A percentile compares a stretch with the other conserved stretches of the same genome.
Conservation (phyloP, 2,329 filamentous ascomycete species). For the Neonectria ditissima region DNA sequence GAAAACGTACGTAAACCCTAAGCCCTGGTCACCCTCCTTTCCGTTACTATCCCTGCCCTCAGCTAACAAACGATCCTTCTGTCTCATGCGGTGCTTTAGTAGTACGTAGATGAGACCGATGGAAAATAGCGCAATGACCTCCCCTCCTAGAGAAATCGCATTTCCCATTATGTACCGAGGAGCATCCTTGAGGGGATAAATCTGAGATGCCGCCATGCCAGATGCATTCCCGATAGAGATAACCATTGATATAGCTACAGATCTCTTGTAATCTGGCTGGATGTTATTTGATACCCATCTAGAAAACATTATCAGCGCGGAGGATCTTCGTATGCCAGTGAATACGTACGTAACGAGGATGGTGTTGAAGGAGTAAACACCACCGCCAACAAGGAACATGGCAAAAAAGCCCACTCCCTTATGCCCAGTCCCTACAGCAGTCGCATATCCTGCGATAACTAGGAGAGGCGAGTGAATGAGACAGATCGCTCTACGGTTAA, state of each 20-base stretch:
- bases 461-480: constrained; percentile 34
- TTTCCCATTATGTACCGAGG: constrained; percentile 48
- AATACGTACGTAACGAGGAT: neutral
- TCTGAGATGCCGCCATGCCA: constrained; percentile 60
- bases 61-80: neutral
- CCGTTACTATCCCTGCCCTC: neutral
- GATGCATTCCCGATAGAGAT: constrained; percentile 61
- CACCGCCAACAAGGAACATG: constrained; percentile 40
- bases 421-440: constrained; percentile 42
- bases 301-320: neutral
- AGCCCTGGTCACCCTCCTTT: neutral
- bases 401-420: constrained; percentile 42
- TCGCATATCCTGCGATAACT: constrained; percentile 47
- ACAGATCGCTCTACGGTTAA: constrained; percentile 39
- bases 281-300: constrained; percentile 62
- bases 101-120: constrained; percentile 41
- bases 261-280: constrained; percentile 60
- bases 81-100: neutral
- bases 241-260: constrained; percentile 58
- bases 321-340: neutral
- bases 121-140: constrained; percentile 41
- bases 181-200: constrained; percentile 49
- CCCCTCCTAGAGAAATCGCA: constrained; percentile 45
- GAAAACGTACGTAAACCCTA: neutral
- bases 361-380: constrained; percentile 7